Percentiles rank a stretch among this genome's conserved stretches.
These are phyloP conservation scores for Aspergillus homomorphus DNA, from an alignment of 495 filamentous ascomycete genomes.

Conservation along the genomic window DNA sequence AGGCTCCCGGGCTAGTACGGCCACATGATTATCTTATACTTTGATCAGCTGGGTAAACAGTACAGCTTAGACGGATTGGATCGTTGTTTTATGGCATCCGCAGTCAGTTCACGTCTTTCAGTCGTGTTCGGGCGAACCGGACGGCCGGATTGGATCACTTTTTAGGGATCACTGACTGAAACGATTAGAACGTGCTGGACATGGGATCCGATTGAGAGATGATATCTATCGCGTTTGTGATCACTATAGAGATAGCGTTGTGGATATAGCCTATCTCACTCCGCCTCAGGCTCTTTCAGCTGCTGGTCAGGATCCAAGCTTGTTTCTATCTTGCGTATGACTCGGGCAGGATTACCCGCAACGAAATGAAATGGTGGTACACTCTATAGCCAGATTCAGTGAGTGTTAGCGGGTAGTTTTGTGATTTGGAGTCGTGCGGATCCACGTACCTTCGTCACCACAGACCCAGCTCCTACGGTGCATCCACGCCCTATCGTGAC, in stretches of 20 bases:
- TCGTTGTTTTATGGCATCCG: neutral
- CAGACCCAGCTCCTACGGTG: slow-evolving; percentile 73
- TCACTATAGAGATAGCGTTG: neutral
- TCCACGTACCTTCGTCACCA: slow-evolving; percentile 72
- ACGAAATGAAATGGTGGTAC: slow-evolving; percentile 56
- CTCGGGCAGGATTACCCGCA: slow-evolving; percentile 60
- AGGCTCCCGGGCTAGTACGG: slow-evolving; percentile 17
- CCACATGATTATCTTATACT: slow-evolving; percentile 26
- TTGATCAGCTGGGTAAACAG: neutral
- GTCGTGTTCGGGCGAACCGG: neutral
- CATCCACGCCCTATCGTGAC: slow-evolving; percentile 70
- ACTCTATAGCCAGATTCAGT: slow-evolving; percentile 30
- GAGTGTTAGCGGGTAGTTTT: neutral
- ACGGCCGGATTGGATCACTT: neutral
- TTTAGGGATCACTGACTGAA: neutral
- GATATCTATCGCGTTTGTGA: neutral
- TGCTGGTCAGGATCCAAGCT: slow-evolving; percentile 21
- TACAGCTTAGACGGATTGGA: neutral
- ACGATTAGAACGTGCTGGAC: neutral
- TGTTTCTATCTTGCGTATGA: slow-evolving; percentile 50
- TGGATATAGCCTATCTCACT: neutral
- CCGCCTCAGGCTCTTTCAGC: neutral
- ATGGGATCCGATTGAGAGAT: neutral
- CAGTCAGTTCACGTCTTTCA: neutral
- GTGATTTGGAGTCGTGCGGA: neutral